A percentile compares a stretch with the other conserved stretches of the same genome.
Conservation (phyloP, 345 rosid species). For the Lepidium sativum region DNA sequence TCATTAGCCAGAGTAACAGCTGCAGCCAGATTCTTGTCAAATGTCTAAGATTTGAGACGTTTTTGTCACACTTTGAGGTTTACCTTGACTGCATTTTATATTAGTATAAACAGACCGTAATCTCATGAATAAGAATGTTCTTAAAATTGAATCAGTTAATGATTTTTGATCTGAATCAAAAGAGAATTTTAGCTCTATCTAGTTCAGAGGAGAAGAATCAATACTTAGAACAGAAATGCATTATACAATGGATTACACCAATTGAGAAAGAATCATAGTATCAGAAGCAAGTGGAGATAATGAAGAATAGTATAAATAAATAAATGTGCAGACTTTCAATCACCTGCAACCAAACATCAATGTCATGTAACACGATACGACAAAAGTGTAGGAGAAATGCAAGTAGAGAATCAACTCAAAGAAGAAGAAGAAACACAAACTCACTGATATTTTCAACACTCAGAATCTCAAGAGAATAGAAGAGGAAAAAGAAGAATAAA, state of each 20-base stretch:
- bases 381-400: no score
- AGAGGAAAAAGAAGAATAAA: no score
- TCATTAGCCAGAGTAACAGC: constrained; percentile 79
- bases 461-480: constrained; percentile 12
- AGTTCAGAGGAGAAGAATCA: background rate
- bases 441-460: constrained; percentile 17
- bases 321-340: background rate
- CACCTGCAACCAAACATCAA: constrained; percentile 8
- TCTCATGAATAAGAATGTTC: no score
- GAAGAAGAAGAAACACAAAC: background rate
- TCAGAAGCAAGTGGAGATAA: background rate
- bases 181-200: background rate
- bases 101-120: no score
- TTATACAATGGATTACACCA: background rate
- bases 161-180: background rate
- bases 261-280: background rate
- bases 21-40: constrained; percentile 81
- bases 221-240: background rate
- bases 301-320: no score
- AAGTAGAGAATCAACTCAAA: constrained; percentile 9
- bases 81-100: no score
- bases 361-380: constrained; percentile 18
- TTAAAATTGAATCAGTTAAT: no score
- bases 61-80: no score
- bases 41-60: no score